Base-by-base conservation (phyloP, 2,329 filamentous ascomycete genomes). In the Claviceps monticola region DNA sequence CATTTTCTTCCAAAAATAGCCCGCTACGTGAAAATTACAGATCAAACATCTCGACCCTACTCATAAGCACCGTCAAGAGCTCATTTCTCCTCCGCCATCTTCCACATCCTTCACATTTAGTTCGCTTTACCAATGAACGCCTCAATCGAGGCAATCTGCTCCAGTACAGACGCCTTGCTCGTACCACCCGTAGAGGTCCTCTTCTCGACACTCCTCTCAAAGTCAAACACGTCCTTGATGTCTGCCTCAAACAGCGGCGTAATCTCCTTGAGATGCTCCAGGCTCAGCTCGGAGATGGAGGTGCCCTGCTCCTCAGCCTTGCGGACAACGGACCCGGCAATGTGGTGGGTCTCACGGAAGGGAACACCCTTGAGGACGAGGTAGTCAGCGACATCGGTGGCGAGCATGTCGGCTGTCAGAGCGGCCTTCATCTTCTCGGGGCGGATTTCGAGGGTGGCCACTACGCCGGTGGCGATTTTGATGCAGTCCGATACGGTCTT, bases 341-440 rank as follows among this genome's bases (percentile, higher is more conserved):
- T 56, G 43, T 56, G 55, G 29, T 56, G 55, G 2, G 54, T 55
- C 49, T 55, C 39, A 16, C 55, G 51, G 39, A 56, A 54, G 13
- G 54, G 50, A 16, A 55, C 47, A 16, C 54, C 52, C 14, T 50
- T 52, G n/a, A 43, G 38, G 13, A 54, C 54, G 6, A 56, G 48
- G 37, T 52, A 48, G 38, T 56, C 53, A 4, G 55, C 55, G n/a
- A 56, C 46, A 29, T 55, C 53, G 16, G 55, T 56, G n/a, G 55
- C 53, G 14, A 56, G 51, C 54, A 56, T 55, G 21, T 49, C 49
- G 14, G 49, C 48, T 4, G 48, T 50, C 13, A 54, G 45, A 11
- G 50, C 50, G 36, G 53, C 46, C 46, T 49, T 49, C 53, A 53
- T 55, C 45, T 44, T 49, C 8, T 56, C 51, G 14, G 49, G 19